Base-by-base conservation (phyloP, 2,329 filamentous ascomycete genomes). In the Penicillium sp. region DNA sequence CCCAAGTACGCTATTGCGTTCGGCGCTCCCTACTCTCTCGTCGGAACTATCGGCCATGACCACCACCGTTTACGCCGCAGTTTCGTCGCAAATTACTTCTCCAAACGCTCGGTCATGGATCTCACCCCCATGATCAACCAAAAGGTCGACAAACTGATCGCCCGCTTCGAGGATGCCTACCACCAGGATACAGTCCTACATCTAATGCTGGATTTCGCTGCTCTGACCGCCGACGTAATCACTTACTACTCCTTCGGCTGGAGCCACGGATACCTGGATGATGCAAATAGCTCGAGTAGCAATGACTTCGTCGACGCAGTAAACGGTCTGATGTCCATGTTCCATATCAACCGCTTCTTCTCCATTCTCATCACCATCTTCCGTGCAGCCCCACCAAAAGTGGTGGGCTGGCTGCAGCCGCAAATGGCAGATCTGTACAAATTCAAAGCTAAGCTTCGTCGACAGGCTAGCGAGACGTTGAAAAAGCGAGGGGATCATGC, bases 1-100 rank as follows among this genome's bases (percentile, higher is more conserved):
- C 54, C 57, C 4, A 49, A 44, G 23, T 58, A 57, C 7, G 55
- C 58, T 6, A 44, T 61, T 4, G 52, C 61, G 3, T 62, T 56
- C 15, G 60, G 56, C 12, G 59, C 59, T 0, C 57, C 60, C 4
- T 23, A 45, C 8, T 62, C 64, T 1, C 59, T 62, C 16, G 57
- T 67, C 23, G 58, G 65, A 16, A 78, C 75, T 1, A 62, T 70
- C 29, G 59, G 66, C 28, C 73, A 76, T 49, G 70, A 76, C 26
- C 63, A 70, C 23, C 77, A 79, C 57, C 71, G 74, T 3, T 62
- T 70, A 21, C 70, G 77, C 7, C 72, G 76, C 34, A 66, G 57
- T 13, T 68, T 73, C 2, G 50, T 79, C 42, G 75, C 69, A 45
- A 71, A 70, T 1, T 79, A 76, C 66, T 80, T 79, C 61, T 77